phyloP scores from a whole-genome alignment of 164 flowering plant genomes.

The Kalanchoe fedtschenkoi region DNA sequence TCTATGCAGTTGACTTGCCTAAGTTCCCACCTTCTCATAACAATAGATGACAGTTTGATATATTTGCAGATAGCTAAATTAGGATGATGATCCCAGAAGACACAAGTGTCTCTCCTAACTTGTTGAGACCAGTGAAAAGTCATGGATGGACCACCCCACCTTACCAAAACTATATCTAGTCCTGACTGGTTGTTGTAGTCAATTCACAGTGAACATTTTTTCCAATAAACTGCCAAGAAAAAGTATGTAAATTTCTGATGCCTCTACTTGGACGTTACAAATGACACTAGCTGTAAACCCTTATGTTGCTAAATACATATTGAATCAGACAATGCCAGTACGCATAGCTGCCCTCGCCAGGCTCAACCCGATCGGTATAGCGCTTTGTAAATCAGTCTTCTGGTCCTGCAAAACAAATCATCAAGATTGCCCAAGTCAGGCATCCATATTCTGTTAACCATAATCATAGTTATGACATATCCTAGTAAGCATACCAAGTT shows the following conservation, averaged over 20 bases:
- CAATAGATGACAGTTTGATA: neutral
- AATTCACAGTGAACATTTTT: no score
- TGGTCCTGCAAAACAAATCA: no score
- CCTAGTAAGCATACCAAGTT: no score
- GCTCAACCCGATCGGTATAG: conserved; percentile 1
- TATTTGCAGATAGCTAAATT: neutral
- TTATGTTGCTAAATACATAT: neutral
- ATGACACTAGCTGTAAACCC: neutral
- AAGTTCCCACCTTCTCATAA: neutral
- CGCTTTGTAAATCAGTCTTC: neutral
- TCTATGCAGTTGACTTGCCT: no score
- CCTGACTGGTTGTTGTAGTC: no score
- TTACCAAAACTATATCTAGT: neutral
- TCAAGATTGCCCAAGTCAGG: no score
- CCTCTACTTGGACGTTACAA: neutral
- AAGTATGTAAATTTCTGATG: neutral
- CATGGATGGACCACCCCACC: no score
- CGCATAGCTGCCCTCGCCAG: neutral
- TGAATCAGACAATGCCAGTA: neutral
- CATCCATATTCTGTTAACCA: no score
- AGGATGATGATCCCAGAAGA: neutral
- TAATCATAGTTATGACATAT: no score
- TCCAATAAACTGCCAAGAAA: neutral
- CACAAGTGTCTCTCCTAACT: neutral
- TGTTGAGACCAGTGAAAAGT: neutral